phyloP scores from a whole-genome alignment of 164 flowering plant genomes.

The Malania oleifera region DNA sequence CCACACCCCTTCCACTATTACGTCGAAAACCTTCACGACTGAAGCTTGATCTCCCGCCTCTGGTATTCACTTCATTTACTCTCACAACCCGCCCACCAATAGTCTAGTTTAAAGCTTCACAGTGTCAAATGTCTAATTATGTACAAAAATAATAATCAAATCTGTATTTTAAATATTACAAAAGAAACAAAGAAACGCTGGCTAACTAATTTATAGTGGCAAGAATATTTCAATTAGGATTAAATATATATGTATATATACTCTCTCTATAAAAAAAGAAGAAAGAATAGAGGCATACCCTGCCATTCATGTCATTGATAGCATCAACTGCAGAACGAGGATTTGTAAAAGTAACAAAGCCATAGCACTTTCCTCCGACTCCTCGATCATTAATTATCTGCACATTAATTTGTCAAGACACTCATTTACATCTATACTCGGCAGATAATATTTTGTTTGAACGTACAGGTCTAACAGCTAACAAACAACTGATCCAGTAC shows the following conservation, averaged over 20 bases:
- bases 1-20: conserved; percentile 34
- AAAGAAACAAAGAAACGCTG: not conserved
- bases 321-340: conserved; percentile 81
- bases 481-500: too few relatives aligned
- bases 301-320: conserved; percentile 84
- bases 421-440: too few relatives aligned
- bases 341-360: conserved; percentile 84
- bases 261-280: not conserved
- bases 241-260: not conserved
- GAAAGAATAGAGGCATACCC: conserved; percentile 41
- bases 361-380: conserved; percentile 87
- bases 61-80: conserved; percentile 76
- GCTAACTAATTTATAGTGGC: not conserved
- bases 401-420: conserved; percentile 1
- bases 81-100: conserved; percentile 75
- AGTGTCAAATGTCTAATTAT: conserved; percentile 18
- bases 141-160: not conserved
- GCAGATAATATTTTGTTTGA: too few relatives aligned
- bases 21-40: conserved; percentile 42
- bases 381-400: conserved; percentile 79
- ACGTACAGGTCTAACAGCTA: too few relatives aligned
- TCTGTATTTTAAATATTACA: not conserved
- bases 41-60: conserved; percentile 52
- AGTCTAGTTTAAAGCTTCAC: conserved; percentile 38
- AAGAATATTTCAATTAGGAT: not conserved